phyloP scores from a whole-genome alignment of 768 basidiomycete genomes.

The Trametopsis cervina region DNA sequence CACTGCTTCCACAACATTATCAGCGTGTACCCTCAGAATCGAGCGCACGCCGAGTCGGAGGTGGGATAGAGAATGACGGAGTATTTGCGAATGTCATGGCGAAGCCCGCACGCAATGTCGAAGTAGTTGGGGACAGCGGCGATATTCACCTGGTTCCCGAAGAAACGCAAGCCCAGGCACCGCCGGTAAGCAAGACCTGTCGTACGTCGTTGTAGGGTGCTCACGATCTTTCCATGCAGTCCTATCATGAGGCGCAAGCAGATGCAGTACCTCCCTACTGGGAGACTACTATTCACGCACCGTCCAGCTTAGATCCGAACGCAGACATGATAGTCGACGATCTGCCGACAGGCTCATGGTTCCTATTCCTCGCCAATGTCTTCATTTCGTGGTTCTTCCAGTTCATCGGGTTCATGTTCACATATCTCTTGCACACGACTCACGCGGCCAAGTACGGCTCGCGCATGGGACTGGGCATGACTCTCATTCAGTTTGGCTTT shows the following conservation, averaged over 20 bases:
- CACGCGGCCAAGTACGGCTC: constrained; percentile 94
- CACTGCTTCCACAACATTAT: constrained; percentile 63
- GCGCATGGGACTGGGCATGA: constrained; percentile 91
- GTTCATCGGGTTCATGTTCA: constrained; percentile 88
- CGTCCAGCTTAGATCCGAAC: constrained; percentile 40
- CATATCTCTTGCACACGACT: constrained; percentile 85
- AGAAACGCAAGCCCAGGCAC: constrained; percentile 71
- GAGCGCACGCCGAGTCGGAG: constrained; percentile 28
- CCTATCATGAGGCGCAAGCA: constrained; percentile 80
- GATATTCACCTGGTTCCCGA: constrained; percentile 66
- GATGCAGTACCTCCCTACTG: constrained; percentile 94
- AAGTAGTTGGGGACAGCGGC: constrained; percentile 38
- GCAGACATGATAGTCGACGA: constrained; percentile 85
- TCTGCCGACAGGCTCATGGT: constrained; percentile 74
- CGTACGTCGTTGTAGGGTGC: not conserved
- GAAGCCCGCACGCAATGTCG: constrained; percentile 57
- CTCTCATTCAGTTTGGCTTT: constrained; percentile 89
- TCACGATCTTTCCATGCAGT: constrained; percentile 33
- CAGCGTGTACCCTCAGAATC: constrained; percentile 38
- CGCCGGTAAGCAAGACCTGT: constrained; percentile 60
- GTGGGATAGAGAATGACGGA: constrained; percentile 80
- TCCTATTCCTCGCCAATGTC: constrained; percentile 69
- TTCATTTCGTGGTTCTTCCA: constrained; percentile 96
- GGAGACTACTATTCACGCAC: constrained; percentile 92
- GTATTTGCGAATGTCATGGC: constrained; percentile 94